A percentile compares a stretch with the other conserved stretches of the same genome.
Evolutionary conservation across 2,329 filamentous ascomycete genomes (phyloP).

Genomic region (Pseudogymnoascus sp.): DNA sequence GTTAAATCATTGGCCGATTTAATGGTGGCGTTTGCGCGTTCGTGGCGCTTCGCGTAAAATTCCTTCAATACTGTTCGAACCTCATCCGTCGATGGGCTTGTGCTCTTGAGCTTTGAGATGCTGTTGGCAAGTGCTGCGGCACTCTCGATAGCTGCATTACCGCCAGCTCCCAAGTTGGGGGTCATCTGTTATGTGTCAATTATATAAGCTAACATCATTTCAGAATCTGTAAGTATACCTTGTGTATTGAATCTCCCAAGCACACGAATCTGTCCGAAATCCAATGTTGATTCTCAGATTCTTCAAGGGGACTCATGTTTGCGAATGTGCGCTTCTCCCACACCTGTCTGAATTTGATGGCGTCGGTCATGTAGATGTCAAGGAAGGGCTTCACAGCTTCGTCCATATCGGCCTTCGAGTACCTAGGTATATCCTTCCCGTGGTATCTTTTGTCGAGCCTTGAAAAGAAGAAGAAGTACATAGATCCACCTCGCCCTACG

Average conservation of each 20-base stretch:
- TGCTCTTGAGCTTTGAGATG: slow-evolving; percentile 1
- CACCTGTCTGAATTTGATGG: slow-evolving; percentile 16
- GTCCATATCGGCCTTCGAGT: slow-evolving; percentile 17
- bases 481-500: slow-evolving; percentile 13
- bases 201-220: neutral
- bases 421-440: slow-evolving; percentile 19
- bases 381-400: slow-evolving; percentile 12
- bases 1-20: slow-evolving; percentile 22
- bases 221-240: slow-evolving; percentile 22
- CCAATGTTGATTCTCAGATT: slow-evolving; percentile 21
- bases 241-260: slow-evolving; percentile 23
- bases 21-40: slow-evolving; percentile 18
- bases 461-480: slow-evolving; percentile 19
- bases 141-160: slow-evolving; percentile 36
- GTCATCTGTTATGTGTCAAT: slow-evolving; percentile 17
- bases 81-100: slow-evolving; percentile 3
- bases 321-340: slow-evolving; percentile 12
- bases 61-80: slow-evolving; percentile 9
- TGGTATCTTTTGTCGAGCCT: slow-evolving; percentile 15
- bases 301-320: slow-evolving; percentile 16
- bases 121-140: slow-evolving; percentile 31
- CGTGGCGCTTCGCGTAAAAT: slow-evolving; percentile 20
- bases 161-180: slow-evolving; percentile 33
- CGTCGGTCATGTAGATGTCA: slow-evolving; percentile 11
- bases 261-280: slow-evolving; percentile 21